phyloP scores from a whole-genome alignment of 768 basidiomycete genomes.

The Suillus decipiens region DNA sequence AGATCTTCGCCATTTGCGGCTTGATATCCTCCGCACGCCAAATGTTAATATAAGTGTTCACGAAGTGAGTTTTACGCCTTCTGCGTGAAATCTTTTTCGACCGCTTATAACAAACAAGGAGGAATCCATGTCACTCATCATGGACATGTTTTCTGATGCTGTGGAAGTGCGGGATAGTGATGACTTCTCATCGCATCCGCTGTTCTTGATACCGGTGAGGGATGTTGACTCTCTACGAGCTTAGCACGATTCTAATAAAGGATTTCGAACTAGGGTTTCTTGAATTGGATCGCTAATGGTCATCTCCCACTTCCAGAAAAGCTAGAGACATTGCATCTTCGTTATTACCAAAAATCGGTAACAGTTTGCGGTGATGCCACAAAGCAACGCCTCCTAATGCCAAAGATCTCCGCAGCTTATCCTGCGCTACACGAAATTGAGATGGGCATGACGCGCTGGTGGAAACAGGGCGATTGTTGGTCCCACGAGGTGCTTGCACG shows the following conservation, averaged over 20 bases:
- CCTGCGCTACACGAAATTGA: conserved; percentile 1
- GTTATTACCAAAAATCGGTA: background rate
- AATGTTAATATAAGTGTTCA: background rate
- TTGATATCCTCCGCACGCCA: conserved; percentile 6
- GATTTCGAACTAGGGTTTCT: background rate
- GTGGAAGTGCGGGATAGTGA: background rate
- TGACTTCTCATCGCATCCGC: background rate
- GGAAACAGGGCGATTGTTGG: background rate
- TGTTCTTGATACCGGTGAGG: background rate
- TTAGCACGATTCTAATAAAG: background rate
- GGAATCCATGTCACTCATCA: background rate
- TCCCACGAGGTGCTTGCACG: background rate
- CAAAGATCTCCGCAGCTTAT: background rate
- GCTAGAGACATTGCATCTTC: background rate
- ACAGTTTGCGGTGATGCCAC: background rate
- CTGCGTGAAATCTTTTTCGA: background rate
- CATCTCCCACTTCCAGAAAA: background rate
- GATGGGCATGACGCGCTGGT: conserved; percentile 1
- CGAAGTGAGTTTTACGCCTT: background rate
- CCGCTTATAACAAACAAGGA: background rate
- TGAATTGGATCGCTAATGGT: background rate
- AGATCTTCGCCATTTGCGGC: background rate
- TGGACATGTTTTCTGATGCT: background rate
- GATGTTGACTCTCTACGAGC: background rate
- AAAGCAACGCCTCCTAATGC: background rate